These are phyloP conservation scores for Fusarium goolgardi DNA, from an alignment of 2,329 filamentous ascomycete genomes.

Conservation along the genomic window DNA sequence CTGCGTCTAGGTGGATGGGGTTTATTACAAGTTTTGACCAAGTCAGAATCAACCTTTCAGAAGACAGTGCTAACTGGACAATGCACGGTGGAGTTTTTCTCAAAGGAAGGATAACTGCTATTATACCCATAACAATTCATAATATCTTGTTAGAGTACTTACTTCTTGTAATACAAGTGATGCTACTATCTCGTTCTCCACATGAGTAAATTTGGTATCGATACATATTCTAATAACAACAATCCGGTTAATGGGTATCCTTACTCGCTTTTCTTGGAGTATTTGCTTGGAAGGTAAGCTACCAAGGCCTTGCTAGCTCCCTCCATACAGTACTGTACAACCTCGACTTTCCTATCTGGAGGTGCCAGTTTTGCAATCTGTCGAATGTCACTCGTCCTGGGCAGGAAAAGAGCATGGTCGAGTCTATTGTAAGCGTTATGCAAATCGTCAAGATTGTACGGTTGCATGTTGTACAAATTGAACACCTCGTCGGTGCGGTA, in stretches of 20 bases:
- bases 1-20: conserved; percentile 43
- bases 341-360: conserved; percentile 69
- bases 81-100: conserved; percentile 14
- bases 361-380: conserved; percentile 75
- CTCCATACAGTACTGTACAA: conserved; percentile 91
- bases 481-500: conserved; percentile 76
- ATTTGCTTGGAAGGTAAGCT: conserved; percentile 66
- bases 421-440: conserved; percentile 70
- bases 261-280: conserved; percentile 14
- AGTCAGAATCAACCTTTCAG: conserved; percentile 43
- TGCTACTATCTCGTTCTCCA: not conserved
- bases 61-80: conserved; percentile 29
- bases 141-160: not conserved
- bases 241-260: not conserved
- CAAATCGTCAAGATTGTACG: conserved; percentile 77
- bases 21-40: conserved; percentile 44
- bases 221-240: not conserved
- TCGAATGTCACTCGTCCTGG: conserved; percentile 83
- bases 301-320: conserved; percentile 87
- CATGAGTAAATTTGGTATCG: not conserved
- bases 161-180: not conserved
- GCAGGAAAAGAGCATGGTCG: conserved; percentile 81
- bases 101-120: not conserved
- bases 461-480: conserved; percentile 86
- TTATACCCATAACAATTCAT: not conserved